These are phyloP conservation scores for Cercospora sp. DNA, from an alignment of 2,329 filamentous ascomycete species.

Conservation along the genomic window DNA sequence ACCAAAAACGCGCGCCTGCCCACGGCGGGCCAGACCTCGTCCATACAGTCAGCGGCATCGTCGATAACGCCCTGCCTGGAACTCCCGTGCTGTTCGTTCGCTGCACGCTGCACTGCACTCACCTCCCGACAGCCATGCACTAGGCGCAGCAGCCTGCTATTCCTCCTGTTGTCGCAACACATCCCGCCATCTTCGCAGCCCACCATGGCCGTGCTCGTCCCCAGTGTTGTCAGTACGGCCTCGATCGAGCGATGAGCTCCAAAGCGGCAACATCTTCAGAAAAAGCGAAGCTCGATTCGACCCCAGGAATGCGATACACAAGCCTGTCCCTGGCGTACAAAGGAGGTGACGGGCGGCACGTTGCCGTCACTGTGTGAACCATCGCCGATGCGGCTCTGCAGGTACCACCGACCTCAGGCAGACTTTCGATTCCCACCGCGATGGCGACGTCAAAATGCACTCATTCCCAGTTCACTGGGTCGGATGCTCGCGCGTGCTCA, in stretches of 20 bases:
- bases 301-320: not conserved
- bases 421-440: too few relatives aligned
- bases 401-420: not conserved
- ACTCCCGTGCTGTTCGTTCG: not conserved
- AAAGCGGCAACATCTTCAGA: not conserved
- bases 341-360: not conserved
- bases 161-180: too few relatives aligned
- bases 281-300: constrained; percentile 1
- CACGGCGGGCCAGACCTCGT: not conserved
- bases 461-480: too few relatives aligned
- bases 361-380: constrained; percentile 9
- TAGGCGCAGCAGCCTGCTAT: too few relatives aligned
- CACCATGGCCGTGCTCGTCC: too few relatives aligned
- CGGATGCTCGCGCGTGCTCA: too few relatives aligned
- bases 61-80: not conserved
- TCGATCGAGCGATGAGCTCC: not conserved
- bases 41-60: not conserved
- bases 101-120: not conserved
- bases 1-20: not conserved
- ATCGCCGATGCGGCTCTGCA: constrained; percentile 17
- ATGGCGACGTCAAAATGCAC: not conserved
- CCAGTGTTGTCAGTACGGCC: too few relatives aligned
- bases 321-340: not conserved
- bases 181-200: too few relatives aligned
- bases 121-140: not conserved